Conservation (phyloP, 176 grass and related monocot genomes). For the barley (Hordeum vulgare) region DNA sequence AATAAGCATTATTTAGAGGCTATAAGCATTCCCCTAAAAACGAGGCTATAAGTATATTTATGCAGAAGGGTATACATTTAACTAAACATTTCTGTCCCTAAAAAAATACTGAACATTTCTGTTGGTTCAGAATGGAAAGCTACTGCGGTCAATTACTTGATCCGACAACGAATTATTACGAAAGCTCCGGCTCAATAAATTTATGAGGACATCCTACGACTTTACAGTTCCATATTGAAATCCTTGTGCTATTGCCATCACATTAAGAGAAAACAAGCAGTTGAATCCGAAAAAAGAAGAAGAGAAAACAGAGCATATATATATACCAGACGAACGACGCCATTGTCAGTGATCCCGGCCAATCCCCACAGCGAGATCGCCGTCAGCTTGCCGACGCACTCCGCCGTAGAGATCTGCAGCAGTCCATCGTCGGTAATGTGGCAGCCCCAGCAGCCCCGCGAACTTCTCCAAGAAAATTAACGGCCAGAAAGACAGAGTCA, state of each 20-base stretch:
- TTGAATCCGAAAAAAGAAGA: neutral
- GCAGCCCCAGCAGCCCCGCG: slow-evolving; percentile 82
- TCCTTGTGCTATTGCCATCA: neutral
- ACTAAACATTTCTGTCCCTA: no score
- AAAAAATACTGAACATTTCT: no score
- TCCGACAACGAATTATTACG: no score
- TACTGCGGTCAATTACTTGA: no score
- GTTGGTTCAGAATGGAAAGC: no score
- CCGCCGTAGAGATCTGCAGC: slow-evolving; percentile 60
- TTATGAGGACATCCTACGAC: neutral
- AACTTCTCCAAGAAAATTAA: slow-evolving; percentile 38
- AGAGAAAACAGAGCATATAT: neutral
- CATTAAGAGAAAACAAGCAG: no score
- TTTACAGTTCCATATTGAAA: neutral
- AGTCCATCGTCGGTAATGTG: slow-evolving; percentile 71
- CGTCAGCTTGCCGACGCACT: slow-evolving; percentile 54
- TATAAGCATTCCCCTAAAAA: no score
- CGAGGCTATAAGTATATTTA: no score
- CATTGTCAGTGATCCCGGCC: slow-evolving; percentile 81
- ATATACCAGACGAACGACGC: slow-evolving; percentile 79
- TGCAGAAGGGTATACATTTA: no score
- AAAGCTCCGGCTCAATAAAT: no score
- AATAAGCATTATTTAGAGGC: no score
- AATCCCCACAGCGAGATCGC: slow-evolving; percentile 87
- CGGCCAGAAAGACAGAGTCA: slow-evolving; percentile 6